phyloP scores from a whole-genome alignment of 805 yeast species.

The Kuraishia piskuri region DNA sequence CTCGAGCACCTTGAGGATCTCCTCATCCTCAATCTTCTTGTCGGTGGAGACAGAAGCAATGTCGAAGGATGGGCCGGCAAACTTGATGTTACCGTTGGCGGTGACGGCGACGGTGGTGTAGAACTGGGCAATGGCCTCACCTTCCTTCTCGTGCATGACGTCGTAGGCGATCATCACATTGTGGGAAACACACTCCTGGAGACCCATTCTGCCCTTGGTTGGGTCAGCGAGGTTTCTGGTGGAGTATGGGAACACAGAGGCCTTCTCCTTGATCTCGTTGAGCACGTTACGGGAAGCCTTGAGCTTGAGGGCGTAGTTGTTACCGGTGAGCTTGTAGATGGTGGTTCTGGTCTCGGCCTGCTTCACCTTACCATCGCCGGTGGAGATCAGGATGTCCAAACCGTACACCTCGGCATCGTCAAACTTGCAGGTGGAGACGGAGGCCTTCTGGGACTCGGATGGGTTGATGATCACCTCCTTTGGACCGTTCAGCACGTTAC shows the following conservation, averaged over 20 bases:
- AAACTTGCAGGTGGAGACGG: constrained; percentile 55
- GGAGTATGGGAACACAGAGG: constrained; percentile 62
- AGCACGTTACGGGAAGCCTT: constrained; percentile 60
- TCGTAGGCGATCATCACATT: constrained; percentile 61
- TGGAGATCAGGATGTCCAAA: constrained; percentile 58
- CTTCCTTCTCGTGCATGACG: constrained; percentile 57
- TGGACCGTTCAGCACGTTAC: constrained; percentile 62
- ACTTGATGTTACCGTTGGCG: constrained; percentile 60
- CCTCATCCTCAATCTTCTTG: constrained; percentile 45
- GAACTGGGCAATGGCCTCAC: constrained; percentile 58
- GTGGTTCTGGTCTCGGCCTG: constrained; percentile 48
- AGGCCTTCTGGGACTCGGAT: constrained; percentile 52
- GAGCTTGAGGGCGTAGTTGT: constrained; percentile 58
- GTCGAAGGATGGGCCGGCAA: constrained; percentile 48
- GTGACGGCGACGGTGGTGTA: constrained; percentile 72
- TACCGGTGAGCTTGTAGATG: constrained; percentile 65
- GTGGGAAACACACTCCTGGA: constrained; percentile 65
- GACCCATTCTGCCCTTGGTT: constrained; percentile 64
- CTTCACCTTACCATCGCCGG: constrained; percentile 59
- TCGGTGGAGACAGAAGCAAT: constrained; percentile 42
- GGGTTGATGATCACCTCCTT: constrained; percentile 75
- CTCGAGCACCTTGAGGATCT: constrained; percentile 34
- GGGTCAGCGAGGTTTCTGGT: constrained; percentile 60
- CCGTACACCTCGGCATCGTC: constrained; percentile 76
- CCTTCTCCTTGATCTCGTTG: constrained; percentile 59